A percentile compares a stretch with the other conserved stretches of the same genome.
These are phyloP conservation scores for Chalciporus piperatoides DNA, from an alignment of 1,284 basidiomycete genomes.

Conservation along the genomic window DNA sequence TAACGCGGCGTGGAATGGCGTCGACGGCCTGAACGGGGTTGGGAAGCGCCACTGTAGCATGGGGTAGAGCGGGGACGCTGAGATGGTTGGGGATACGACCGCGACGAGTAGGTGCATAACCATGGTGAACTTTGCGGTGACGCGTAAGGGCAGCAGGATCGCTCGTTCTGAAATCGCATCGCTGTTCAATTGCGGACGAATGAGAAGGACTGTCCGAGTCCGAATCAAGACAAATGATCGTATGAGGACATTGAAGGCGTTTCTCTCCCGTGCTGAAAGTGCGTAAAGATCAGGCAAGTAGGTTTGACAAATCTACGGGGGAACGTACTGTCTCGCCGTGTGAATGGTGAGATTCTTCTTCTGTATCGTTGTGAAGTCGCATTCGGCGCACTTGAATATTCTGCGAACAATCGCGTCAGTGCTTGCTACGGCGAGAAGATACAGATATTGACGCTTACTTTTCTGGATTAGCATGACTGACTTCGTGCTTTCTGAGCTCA, in stretches of 20 bases:
- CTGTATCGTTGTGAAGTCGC: conserved; percentile 23
- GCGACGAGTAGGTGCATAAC: conserved; percentile 18
- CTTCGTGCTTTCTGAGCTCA: conserved; percentile 27
- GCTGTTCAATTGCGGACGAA: not conserved
- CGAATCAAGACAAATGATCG: not conserved
- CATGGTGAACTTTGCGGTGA: conserved; percentile 28
- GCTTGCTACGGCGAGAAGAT: not conserved
- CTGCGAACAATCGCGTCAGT: conserved; percentile 7
- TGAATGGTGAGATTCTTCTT: conserved; percentile 28
- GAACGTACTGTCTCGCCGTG: conserved; percentile 19
- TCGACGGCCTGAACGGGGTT: not conserved
- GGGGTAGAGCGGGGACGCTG: not conserved
- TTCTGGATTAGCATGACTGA: conserved; percentile 12
- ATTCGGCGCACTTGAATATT: conserved; percentile 17
- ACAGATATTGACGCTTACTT: conserved; percentile 8
- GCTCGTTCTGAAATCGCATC: conserved; percentile 22
- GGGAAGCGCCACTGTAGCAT: not conserved
- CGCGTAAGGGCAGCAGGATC: conserved; percentile 31
- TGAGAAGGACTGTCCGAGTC: not conserved
- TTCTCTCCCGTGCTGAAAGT: conserved; percentile 26
- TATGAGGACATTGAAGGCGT: conserved; percentile 23
- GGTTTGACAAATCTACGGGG: not conserved
- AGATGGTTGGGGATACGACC: not conserved
- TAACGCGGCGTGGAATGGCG: not conserved
- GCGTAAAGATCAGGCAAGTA: not conserved